Conservation (phyloP, 441 rosid genomes). For the Codiaeum variegatum region DNA sequence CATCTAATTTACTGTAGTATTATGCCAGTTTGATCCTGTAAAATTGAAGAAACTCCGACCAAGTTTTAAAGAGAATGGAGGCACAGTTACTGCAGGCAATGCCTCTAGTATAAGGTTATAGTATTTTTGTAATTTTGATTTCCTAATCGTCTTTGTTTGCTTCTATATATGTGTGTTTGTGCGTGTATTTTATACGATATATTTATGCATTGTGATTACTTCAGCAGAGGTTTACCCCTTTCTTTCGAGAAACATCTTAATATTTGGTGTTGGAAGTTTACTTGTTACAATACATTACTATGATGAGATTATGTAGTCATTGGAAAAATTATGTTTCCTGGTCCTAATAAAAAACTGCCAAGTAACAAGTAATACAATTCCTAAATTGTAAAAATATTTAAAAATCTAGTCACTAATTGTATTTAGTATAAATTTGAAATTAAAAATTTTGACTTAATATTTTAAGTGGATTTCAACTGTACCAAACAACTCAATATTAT, state of each 20-base stretch:
- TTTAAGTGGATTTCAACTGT: too few relatives aligned
- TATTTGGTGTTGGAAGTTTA: neutral
- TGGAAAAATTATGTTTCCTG: neutral
- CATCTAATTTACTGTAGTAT: constrained; percentile 11
- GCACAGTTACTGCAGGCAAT: constrained; percentile 94
- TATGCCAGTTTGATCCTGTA: constrained; percentile 77
- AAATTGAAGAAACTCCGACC: constrained; percentile 93
- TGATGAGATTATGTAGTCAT: neutral
- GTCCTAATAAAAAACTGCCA: neutral
- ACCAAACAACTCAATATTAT: too few relatives aligned
- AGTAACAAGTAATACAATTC: too few relatives aligned
- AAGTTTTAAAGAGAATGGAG: constrained; percentile 90
- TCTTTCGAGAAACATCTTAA: neutral
- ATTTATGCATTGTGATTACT: neutral
- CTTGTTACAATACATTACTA: neutral
- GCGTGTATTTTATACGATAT: neutral
- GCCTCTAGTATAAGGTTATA: constrained; percentile 97
- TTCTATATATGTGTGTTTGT: neutral
- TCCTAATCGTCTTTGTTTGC: neutral
- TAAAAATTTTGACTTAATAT: too few relatives aligned
- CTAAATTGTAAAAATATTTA: too few relatives aligned
- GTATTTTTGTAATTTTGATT: constrained; percentile 7
- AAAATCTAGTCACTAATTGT: too few relatives aligned
- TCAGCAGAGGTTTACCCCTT: neutral
- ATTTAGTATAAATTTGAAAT: too few relatives aligned